Evolutionary conservation across 352 stramenopile genomes (phyloP), one percentile per base, ranked within the genome.

Genomic region (Phytophthora kernoviae): DNA sequence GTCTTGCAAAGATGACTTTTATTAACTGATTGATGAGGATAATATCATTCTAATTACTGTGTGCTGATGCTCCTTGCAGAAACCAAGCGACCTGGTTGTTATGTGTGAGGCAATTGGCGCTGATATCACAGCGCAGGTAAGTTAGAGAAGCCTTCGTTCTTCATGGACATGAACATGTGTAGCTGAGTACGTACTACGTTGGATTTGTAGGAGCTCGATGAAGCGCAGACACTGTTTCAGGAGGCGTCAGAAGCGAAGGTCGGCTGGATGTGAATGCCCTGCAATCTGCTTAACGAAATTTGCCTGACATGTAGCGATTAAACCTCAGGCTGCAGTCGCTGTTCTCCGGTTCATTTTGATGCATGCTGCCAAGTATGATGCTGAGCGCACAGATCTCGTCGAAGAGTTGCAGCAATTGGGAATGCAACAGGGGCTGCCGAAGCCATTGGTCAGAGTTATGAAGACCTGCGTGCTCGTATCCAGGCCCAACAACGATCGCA

Each of bases 341-440:
- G 62, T 64, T 65, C 58, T 88, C 9, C 78, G 62, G 1, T 88
- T 88, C 53, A 63, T 87, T 27, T 52, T 87, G 26, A 71, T 43
- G 20, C 73, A 86, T 18, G 58, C 71, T 17, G 70, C 74, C 42
- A 88, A 84, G 42, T 84, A 83, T 51, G 65, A 87, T 27, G 27
- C 62, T 1, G 54, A 62, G 1, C 41, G 59, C 21, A 30, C 22
- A 18, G 79, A 88, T 18, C 59, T 88, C 9, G 43, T 59, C 4
- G 41, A 77, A 17, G 79, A 88, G 54, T 59, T 88, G 37, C 65
- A 78, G 17, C 79, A 88, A 54, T 30, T 88, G 7, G 79, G 79
- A 18, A 51, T 76, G 62, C 48, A 67, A 43, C 62, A 15, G 17
- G 20, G 5, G 41, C 40, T 10, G 65, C 62, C 5, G 50, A 62